Base-by-base conservation (phyloP, 192 early-diverging fungal genomes). In the Linderina pennispora region DNA sequence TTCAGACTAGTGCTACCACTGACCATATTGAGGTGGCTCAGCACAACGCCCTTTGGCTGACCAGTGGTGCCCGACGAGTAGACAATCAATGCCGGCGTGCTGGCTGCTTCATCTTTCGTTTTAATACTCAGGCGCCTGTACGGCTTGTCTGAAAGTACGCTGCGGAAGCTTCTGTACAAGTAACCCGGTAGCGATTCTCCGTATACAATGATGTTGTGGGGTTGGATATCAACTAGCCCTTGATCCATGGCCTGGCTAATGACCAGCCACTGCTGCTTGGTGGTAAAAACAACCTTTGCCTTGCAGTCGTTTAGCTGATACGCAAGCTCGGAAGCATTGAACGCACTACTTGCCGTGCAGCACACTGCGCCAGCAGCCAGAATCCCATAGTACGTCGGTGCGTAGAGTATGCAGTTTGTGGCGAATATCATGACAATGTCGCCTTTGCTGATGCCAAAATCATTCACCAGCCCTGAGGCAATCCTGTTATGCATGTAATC, bases 1-100 rank as follows among this genome's bases (percentile, higher is more conserved):
- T 20, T 25, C 6, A 74, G 49, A 34, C 82, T 78, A 4, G 55
- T 14, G 1, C 79, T 50, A 52, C 90, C 85, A 8, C 83, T 71
- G 11, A 87, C 76, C 23, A 92, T 75, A 65, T 89, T 92, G 28
- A 50, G 53, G 45, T 92, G 88, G 7, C 81, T 89, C n/a, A 83
- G 79, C 54, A 77, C 74, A 10, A 94, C 87, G 44, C 88, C 89
- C 57, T 96, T 96, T 23, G 83, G 80, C 32, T 60, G 57, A 80
- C 62, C 62, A 7, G 62, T 65, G 7, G 62, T 65, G n/a, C 62
- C 62, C 4, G 62, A 65, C 14, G 62, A 65, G 32, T 65, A 65
- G 10, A 57, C 41, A 17, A 65, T 40, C 8, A 49, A 22, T 2
- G 55, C 62, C 36, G 45, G 21, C 0, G 55, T 65, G 0, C 4